Base-by-base conservation (phyloP, 1,284 basidiomycete species). In the Neonothopanus nambi region DNA sequence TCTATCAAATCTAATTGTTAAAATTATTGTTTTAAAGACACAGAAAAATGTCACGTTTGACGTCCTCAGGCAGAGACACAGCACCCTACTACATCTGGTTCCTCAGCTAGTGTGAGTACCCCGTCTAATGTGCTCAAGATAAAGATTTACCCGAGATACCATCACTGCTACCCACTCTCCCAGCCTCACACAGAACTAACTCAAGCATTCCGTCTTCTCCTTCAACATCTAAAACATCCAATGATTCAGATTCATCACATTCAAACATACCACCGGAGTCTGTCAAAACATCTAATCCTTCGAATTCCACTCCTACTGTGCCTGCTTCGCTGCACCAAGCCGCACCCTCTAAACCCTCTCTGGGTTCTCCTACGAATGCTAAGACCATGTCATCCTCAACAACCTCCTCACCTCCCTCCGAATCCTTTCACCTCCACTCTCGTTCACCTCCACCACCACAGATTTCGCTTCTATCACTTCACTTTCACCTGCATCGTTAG, bases 81-180 rank as follows among this genome's bases (percentile, higher is more conserved):
- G 23, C 15, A 39, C 36, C 54, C 54, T 4, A 42, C 49, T 12
- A 51, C 38, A 24, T 46, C 54, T 13, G 18, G 21, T 9, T 54
- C 53, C 3, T 49, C 53, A 15, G 36, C 30, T 20, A 24, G 39
- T 41, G 48, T 46, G 23, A 21, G 48, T 24, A 54, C 44, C 15
- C 44, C 44, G 7, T 35, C 3, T 0, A 33, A 21, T 37, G 21
- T 17, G 17, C 8, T 12, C 15, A 9, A 18, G 17, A 33, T 8
- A 17, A 20, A 33, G 30, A 4, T 9, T 33, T 33, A 13, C 30
- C 30, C 9, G 30, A 33, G 30, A 9, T 13, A 9, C 30, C 30
- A 2, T 11, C 13, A 33, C 3, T 2, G 13, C 4, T 39, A 23
- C 35, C 35, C n/a, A 5, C 46, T 2, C 11, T 13, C 5, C 33